These are phyloP conservation scores for Buxus sempervirens DNA, from an alignment of 164 flowering plant species.

Conservation along the genomic window DNA sequence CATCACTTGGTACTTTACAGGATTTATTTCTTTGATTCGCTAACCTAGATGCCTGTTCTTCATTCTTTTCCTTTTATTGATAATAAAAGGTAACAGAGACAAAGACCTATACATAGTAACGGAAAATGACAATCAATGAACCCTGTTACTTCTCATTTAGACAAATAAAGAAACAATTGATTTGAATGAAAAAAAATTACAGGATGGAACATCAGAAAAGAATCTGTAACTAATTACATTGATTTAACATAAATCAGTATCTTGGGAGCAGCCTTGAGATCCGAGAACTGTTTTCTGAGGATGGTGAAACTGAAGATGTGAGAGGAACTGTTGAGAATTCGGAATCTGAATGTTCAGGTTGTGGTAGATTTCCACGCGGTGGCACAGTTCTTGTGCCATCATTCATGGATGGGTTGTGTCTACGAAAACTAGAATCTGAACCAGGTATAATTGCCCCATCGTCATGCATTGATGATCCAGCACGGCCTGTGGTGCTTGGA, in stretches of 20 bases:
- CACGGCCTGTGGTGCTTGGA: constrained; percentile 17
- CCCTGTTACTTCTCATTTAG: constrained; percentile 6
- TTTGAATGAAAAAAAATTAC: constrained; percentile 4
- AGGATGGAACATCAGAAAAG: constrained; percentile 5
- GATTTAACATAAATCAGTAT: constrained; percentile 22
- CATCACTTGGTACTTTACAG: too few species aligned
- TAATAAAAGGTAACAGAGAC: too few species aligned
- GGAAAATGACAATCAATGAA: too few species aligned
- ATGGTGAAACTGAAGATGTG: constrained; percentile 30
- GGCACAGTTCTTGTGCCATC: constrained; percentile 19
- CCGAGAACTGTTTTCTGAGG: constrained; percentile 42
- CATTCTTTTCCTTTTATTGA: too few species aligned
- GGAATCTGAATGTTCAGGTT: constrained; percentile 43
- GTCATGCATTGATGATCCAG: constrained; percentile 22
- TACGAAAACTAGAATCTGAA: constrained; percentile 19
- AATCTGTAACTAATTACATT: constrained; percentile 27
- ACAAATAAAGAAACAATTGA: constrained; percentile 21
- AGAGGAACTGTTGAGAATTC: constrained; percentile 87
- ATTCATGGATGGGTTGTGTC: constrained; percentile 13
- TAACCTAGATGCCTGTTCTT: too few species aligned
- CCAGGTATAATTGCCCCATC: constrained; percentile 11
- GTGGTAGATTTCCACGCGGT: constrained; percentile 26
- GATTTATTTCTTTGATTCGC: too few species aligned
- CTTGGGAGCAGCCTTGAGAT: constrained; percentile 47
- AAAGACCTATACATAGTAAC: too few species aligned